Evolutionary conservation across 202 grass and related monocot genomes (phyloP), one percentile per base, ranked within the genome.

Genomic region (Schoenoplectus triqueter): DNA sequence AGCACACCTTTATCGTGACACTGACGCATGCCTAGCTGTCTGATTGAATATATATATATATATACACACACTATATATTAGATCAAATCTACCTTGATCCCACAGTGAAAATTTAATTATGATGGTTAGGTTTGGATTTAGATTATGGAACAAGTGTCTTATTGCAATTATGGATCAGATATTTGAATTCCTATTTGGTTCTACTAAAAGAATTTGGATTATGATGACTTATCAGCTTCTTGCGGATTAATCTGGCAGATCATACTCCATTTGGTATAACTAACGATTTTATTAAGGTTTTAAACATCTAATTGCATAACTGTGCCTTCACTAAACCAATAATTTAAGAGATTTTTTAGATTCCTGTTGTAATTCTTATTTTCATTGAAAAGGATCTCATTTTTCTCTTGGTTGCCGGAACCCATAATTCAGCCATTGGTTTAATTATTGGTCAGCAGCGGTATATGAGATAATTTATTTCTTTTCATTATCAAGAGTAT

Each of bases 281-380:
- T 55, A 10, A 39, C 6, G 70, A 73, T 31, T 18, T 73, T 73
- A 11, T 21, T 50, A 18, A 51, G 21, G 18, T 72, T 48, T 19
- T 19, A 18, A 20, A 48, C 6, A 17, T 49, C 45, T 55, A 55
- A 55, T 31, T 75, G 72, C 17, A 31, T 75, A 75, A 55, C 72
- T 75, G 69, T 72, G 19, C 45, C 1, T 72, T 72, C 1, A 72
- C 45, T 72, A 7, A n/a, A 45, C 69, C 49, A 72, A 42, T 68
- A 68, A 68, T 68, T 68, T 19, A 19, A 14, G 31, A 31, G 1
- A 31, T 31, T 31, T 31, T 31, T 31, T 31, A 31, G 31, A 31
- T 31, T 31, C 31, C 31, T 31, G 31, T 31, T 31, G 31, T 31
- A 31, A 31, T 31, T 31, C 31, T 31, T 31, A 31, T 31, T 31